Evolutionary conservation across 768 basidiomycete species (phyloP).

Genomic region (Lentinus brumalis): DNA sequence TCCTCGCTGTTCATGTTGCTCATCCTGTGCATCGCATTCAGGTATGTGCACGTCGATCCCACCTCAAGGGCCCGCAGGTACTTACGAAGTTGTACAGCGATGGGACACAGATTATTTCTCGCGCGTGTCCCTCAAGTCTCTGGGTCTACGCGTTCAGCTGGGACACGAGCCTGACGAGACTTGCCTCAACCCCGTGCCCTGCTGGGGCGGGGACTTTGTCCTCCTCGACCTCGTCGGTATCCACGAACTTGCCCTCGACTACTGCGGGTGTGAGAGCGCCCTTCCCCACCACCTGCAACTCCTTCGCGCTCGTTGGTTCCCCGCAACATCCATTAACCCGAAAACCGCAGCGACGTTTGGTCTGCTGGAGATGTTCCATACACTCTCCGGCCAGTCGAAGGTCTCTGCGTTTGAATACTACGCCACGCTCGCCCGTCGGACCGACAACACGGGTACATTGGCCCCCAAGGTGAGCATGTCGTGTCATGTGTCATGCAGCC

Average conservation of each 20-base stretch:
- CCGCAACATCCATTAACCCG: slow-evolving; percentile 32
- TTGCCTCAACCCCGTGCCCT: slow-evolving; percentile 8
- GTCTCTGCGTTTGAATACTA: slow-evolving; percentile 37
- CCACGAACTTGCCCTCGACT: slow-evolving; percentile 25
- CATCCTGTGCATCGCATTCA: slow-evolving; percentile 23
- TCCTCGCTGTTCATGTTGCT: no score
- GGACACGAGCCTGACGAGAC: slow-evolving; percentile 22
- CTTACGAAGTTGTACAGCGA: neutral
- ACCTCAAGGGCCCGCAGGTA: neutral
- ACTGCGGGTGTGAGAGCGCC: slow-evolving; percentile 26
- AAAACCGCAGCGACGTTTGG: slow-evolving; percentile 33
- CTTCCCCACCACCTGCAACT: slow-evolving; percentile 26
- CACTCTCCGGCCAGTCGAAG: slow-evolving; percentile 36
- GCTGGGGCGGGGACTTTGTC: slow-evolving; percentile 12
- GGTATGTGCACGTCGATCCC: slow-evolving; percentile 7
- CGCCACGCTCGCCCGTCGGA: slow-evolving; percentile 23
- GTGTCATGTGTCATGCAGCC: no score
- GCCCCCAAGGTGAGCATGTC: neutral
- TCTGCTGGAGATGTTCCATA: slow-evolving; percentile 35
- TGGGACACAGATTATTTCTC: neutral
- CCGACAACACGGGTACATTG: slow-evolving; percentile 33
- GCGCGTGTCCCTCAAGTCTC: slow-evolving; percentile 9
- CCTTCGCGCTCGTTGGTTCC: slow-evolving; percentile 33
- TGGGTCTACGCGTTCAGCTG: slow-evolving; percentile 30
- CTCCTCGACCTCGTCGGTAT: slow-evolving; percentile 30